Base-by-base conservation (phyloP, 2,329 filamentous ascomycete genomes). In the Fusarium sp. region DNA sequence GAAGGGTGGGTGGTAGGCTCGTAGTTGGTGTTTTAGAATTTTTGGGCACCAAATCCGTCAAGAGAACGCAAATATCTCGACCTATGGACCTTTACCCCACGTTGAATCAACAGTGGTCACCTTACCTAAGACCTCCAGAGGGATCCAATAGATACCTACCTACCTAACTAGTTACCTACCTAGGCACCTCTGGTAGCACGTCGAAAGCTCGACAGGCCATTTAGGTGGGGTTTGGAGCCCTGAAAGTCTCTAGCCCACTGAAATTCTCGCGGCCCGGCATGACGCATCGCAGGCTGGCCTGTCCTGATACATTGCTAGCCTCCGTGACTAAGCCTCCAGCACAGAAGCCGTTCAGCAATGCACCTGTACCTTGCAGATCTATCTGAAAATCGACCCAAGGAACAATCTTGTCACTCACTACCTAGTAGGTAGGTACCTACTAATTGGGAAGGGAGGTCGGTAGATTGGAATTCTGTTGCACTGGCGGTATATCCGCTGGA, bases 221-320 rank as follows among this genome's bases (percentile, higher is more conserved):
- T 39, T 58, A 75, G 69, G 73, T 75, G 73, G 73, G 72, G 73
- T 73, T 75, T 48, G 39, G 66, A 73, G 73, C 73, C 73, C 73
- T 75, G 73, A 75, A 48, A 51, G 57, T 24, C n/a, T 47, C 39
- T 38, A 51, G 35, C 35, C 39, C 63, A 67, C 41, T 62, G 45
- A 44, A 56, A 63, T 61, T 48, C 47, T 28, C 33, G 36, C 24
- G 36, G 45, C 42, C 28, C 48, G 52, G 56, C 56, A 72, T 72
- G 68, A 72, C 69, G 68, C 69, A 72, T 72, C 63, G 39, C 38
- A 51, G n/a, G 48, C 10, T 20, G 22, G 31, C 24, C 17, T 33
- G 31, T 17, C 49, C 18, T 56, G 49, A 58, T n/a, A 38, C 17
- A 35, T 51, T 33, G 22, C 42, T 51, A 22, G 35, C n/a, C 35